phyloP scores from a whole-genome alignment of 257 asterid species.

The Ballota nigra region DNA sequence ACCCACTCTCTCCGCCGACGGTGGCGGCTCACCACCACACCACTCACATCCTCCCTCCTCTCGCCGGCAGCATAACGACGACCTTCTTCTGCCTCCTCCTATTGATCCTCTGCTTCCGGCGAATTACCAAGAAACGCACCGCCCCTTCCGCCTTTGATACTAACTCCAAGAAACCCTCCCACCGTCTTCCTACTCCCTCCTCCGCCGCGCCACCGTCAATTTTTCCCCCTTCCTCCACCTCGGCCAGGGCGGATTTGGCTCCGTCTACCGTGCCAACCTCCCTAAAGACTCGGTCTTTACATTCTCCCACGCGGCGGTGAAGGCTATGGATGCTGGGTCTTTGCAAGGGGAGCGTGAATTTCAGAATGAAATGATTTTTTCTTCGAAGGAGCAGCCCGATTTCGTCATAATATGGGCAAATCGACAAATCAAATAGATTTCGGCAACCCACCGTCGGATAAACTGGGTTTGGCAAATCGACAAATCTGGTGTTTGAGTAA shows the following conservation, averaged over 20 bases:
- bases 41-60: conserved; percentile 39
- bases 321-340: conserved; percentile 90
- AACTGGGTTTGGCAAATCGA: too few relatives aligned
- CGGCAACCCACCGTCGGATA: too few relatives aligned
- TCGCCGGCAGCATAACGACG: conserved; percentile 64
- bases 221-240: conserved; percentile 73
- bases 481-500: too few relatives aligned
- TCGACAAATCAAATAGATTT: too few relatives aligned
- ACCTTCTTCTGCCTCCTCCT: conserved; percentile 58
- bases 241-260: conserved; percentile 96
- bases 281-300: conserved; percentile 32
- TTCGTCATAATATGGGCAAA: too few relatives aligned
- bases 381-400: too few relatives aligned
- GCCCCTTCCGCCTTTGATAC: conserved; percentile 72
- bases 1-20: conserved; percentile 45
- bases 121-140: conserved; percentile 62
- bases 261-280: conserved; percentile 75
- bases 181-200: conserved; percentile 62
- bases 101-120: conserved; percentile 65
- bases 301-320: conserved; percentile 57
- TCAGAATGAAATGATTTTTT: conserved; percentile 81
- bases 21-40: conserved; percentile 31
- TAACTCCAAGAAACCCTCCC: conserved; percentile 81
- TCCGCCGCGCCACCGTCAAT: conserved; percentile 73
- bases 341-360: conserved; percentile 97